Base-by-base conservation (phyloP, 768 basidiomycete species). In the Rubroboletus satanas region DNA sequence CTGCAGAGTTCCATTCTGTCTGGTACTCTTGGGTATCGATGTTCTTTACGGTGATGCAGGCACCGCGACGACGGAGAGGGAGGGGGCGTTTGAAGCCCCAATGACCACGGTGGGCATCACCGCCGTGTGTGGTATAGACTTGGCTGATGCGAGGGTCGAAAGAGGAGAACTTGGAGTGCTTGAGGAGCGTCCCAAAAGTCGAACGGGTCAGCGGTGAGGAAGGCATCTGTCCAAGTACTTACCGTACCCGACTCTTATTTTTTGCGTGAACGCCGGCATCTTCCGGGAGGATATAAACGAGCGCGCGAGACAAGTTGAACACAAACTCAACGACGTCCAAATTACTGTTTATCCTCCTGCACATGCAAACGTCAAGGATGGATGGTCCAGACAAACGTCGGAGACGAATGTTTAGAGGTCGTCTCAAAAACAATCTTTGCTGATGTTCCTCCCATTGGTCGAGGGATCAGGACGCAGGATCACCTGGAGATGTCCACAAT, bases 401-500 rank as follows among this genome's bases (percentile, higher is more conserved):
- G 69, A 90, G 87, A 91, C 50, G 47, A 70, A 68, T 5, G 14
- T 26, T 11, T 7, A 75, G n/a, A 11, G 53, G 71, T 48, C 64
- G 67, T 76, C 87, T 88, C 87, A 81, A 90, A 92, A 91, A 92
- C 90, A 90, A 80, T 91, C 88, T 85, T 81, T 83, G 89, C 90
- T 83, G 90, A 80, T 76, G 88, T 81, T 84, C 77, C 80, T 92
- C 90, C 90, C 90, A 67, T 71, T 81, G 90, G 90, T 92, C 72
- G 90, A 92, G 90, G 82, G 79, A 86, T 74, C 23, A 89, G 85
- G 90, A 92, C 76, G 90, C 89, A 79, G 84, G 90, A 92, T 86
- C 85, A 92, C 90, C 90, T 91, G 87, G 88, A 81, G 87, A 75
- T 71, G 83, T 76, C 79, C 71, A 88, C 84, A 6, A 6, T 21